Evolutionary conservation across 2,329 filamentous ascomycete genomes (phyloP), one percentile per base, ranked within the genome.

Genomic region (Sporothrix brasiliensis): DNA sequence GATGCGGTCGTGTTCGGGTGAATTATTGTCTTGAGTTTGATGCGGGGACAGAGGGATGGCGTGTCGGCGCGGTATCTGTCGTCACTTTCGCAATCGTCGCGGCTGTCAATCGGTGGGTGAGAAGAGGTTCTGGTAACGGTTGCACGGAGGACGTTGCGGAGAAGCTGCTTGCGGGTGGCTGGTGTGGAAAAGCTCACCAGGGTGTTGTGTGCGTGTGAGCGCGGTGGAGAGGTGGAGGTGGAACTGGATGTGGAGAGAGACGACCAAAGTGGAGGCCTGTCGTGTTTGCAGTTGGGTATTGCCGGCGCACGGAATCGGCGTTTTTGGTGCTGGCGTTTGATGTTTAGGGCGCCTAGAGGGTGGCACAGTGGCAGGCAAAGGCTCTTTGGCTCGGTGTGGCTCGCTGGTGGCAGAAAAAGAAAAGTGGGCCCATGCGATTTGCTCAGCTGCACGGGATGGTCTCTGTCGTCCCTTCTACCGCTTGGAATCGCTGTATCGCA

Each of bases 161-260:
- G 44, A 49, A 49, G 44, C 44, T 49, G 14, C 16, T 65, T 65
- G 60, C 44, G 60, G 60, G 44, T 65, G 60, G 60, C 60, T 65
- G 60, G 60, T 30, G 60, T 30, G 60, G 60, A 65, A 65, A 65
- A 50, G 60, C 41, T 65, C 41, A 63, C 56, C 10, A 34, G 24
- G 30, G 56, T 34, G 56, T 56, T 30, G 14, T 56, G 53, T 60
- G 34, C 19, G 19, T 41, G 19, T 21, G 52, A 7, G 52, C 10
- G 52, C 9, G 52, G 49, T 52, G 49, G 49, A 52, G 60, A 49
- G 56, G 56, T 41, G 56, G 56, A 60, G 56, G 50, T 53, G 50
- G 50, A 53, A 58, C 44, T 47, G 44, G 44, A 60, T 39, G 56
- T 60, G 56, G 56, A 60, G 56, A 21, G 34, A 21, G 16, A 24